Base-by-base conservation (phyloP, 768 basidiomycete species). In the Naganishia kalamii region DNA sequence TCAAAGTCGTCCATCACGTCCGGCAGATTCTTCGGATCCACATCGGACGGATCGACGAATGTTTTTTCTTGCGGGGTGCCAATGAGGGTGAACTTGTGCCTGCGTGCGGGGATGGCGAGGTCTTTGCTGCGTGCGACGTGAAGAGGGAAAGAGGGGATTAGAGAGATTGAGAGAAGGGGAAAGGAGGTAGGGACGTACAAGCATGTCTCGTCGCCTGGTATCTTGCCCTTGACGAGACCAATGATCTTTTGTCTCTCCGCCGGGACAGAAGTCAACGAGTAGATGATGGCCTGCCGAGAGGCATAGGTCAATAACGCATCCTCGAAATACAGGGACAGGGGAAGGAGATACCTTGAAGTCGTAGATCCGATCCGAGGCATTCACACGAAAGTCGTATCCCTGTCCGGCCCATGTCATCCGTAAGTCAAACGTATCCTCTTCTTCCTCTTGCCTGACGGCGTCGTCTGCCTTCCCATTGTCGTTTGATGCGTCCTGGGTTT, bases 21-120 rank as follows among this genome's bases (percentile, higher is more conserved):
- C 49, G 48, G 69, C 35, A 68, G 27, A 15, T 62, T 33, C 12
- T 29, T 29, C 17, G 61, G 44, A 27, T 41, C 61, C 80, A 68
- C 67, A 85, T 87, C 79, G 10, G 84, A 83, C 11, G 87, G 88
- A 77, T 90, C 89, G 73, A 88, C 90, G 74, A 91, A 86, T 74
- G 90, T 89, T 66, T 87, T 83, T 33, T 89, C 89, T 77, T 89
- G 85, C 0, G 89, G 88, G 6, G 90, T 92, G 12, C 92, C 92
- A 21, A 92, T 66, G 71, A 92, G 81, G n/a, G 85, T 88, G 73
- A 92, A 92, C 72, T 87, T 89, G 81, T 86, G 86, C 50, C 86
- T 84, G 3, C 25, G 43, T 19, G 80, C 71, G 0, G 79, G 67
- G 5, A 89, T 80, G 44, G 83, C 81, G 35, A 89, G 80, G 69